A percentile compares a stretch with the other conserved stretches of the same genome.
Evolutionary conservation across 331 rosid species (phyloP).

Genomic region (Quercus lobata): DNA sequence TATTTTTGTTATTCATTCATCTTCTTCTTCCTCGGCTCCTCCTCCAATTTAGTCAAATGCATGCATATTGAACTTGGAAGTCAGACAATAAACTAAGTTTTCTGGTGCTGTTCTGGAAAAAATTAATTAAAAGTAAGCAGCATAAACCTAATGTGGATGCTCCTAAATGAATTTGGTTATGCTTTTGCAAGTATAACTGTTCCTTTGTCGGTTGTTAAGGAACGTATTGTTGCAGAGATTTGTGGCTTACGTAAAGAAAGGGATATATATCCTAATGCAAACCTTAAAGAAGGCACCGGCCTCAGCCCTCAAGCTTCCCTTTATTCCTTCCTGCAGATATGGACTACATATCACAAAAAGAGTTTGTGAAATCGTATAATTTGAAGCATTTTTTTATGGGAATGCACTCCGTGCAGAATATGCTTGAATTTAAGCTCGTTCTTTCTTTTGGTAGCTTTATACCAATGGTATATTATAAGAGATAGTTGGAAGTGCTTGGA

Average conservation of each 20-base stretch:
- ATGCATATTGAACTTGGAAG: not conserved
- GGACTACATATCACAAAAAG: constrained; percentile 18
- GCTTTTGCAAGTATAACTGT: not conserved
- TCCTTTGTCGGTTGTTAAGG: constrained; percentile 27
- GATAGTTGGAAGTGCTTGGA: not conserved
- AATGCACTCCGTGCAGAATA: not conserved
- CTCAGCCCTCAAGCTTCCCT: not conserved
- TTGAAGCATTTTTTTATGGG: not conserved
- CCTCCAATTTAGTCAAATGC: not conserved
- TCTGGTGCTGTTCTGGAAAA: not conserved
- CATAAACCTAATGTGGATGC: not conserved
- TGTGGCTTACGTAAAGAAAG: constrained; percentile 25
- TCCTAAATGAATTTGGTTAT: not conserved
- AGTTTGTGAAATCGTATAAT: constrained; percentile 6
- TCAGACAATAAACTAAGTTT: not conserved
- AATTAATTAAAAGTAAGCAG: not conserved
- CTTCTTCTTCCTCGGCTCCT: not conserved
- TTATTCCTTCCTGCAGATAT: constrained; percentile 23
- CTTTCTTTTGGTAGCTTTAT: not conserved
- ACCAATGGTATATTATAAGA: not conserved
- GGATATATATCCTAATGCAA: constrained; percentile 10
- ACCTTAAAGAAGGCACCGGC: not conserved
- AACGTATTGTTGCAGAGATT: constrained; percentile 40
- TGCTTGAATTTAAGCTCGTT: not conserved
- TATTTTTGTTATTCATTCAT: not conserved